Evolutionary conservation across 2,329 filamentous ascomycete genomes (phyloP), one percentile per base, ranked within the genome.

Genomic region (Penicillium sp.): DNA sequence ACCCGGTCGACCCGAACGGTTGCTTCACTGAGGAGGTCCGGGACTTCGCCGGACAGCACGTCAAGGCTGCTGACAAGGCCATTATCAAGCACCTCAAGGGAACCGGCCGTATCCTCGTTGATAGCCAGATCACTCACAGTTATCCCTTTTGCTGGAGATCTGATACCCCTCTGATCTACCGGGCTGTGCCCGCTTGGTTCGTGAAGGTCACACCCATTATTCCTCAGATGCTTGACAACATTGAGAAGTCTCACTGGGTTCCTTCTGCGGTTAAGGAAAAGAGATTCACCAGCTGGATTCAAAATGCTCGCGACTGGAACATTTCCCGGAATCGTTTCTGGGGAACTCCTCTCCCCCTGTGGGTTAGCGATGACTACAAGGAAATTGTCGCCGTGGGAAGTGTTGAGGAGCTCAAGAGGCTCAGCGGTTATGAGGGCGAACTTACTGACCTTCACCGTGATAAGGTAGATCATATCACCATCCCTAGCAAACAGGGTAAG

Each of bases 61-160:
- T 97, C 68, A 97, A 97, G 78, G 87, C 87, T 59, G 93, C 93
- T 8, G 93, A 97, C 74, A 96, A 93, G 80, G 87, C 87, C 65
- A 97, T 98, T 72, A 91, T 97, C 74, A 96, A 96, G 77, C 79
- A 93, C 67, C 80, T 98, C 31, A 96, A 95, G 76, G 83, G 82
- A 24, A 84, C 82, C 21, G 91, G 90, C 14, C 86, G 91, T 53
- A 73, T 97, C 51, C 82, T 96, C 35, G 89, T 92, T 29, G 92
- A 96, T 63, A 91, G 90, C 49, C 91, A 96, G 75, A 84, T 96
- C 60, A 91, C 84, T 71, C 93, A 98, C 79, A 93, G 90, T 67
- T 96, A 96, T 74, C 92, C 91, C 21, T 93, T 93, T 84, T 97
- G 93, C 75, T 92, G 90, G 78, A 87, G 93, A 59, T 96, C 92